Base-by-base conservation (phyloP, 2,329 filamentous ascomycete genomes). In the Cytospora schulzeri region DNA sequence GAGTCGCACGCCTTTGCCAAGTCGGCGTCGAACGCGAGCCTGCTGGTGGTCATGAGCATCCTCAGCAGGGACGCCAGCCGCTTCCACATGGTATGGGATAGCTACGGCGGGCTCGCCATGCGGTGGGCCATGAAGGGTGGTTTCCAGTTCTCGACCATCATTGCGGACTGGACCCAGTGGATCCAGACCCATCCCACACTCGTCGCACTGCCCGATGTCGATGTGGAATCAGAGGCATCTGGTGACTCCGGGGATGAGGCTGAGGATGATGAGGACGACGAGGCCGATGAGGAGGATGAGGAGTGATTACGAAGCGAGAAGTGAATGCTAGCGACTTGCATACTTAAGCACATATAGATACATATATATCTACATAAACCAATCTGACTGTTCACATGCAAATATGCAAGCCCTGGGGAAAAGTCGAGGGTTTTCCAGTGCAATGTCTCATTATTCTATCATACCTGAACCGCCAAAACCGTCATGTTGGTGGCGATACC, bases 141-240 rank as follows among this genome's bases (percentile, higher is more conserved):
- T 3, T 67, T 67, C 58, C 65, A 67, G 28, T 62, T 65, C 52
- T 81, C 83, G 26, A 81, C 81, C 0, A 89, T 92, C 75, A 91
- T 91, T 70, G 80, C 81, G 2, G 89, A 92, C 67, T 92, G 89
- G 88, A 81, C 88, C 68, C 91, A 91, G 72, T 93, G 90, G 90
- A 59, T 67, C n/a, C 65, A 65, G 51, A 28, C 62, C 28, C 65
- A 67, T 35, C 65, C 62, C 1, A 24, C 55, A 17, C 52, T 67
- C 22, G 59, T 67, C 33, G 62, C 65, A 14, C 59, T 33, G 55
- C 50, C 55, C 51, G 38, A 29, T n/a, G 52, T n/a, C 64, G 26
- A 60, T 12, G 53, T 33, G 35, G 28, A 48, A 35, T 31, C 35
- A 3, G 33, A 51, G 5, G 57, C n/a, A 6, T 55, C 29, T 41